Base-by-base conservation (phyloP, 2,329 filamentous ascomycete species). In the Apiospora malaysiana region DNA sequence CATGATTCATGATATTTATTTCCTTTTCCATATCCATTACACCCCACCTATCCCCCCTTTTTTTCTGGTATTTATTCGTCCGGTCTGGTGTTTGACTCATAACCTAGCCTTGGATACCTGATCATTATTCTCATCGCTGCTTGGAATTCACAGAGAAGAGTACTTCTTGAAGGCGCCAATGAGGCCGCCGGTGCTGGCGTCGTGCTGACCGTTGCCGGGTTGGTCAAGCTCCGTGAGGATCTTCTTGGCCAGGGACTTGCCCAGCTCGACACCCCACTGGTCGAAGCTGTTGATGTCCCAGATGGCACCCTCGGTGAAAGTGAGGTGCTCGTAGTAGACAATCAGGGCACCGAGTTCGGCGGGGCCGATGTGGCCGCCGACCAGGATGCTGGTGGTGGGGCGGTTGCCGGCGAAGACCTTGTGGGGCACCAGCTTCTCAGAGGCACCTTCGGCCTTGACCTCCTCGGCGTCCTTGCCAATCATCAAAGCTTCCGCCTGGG, bases 271-370 rank as follows among this genome's bases (percentile, higher is more conserved):
- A 85, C 96, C 96, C 96, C 96, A 99, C 88, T 99, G 96, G 85
- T 99, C 96, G 81, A 98, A 99, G 79, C 92, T 94, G 90, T 99
- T 99, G 88, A 99, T 97, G 86, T 98, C 97, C 96, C 96, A 99
- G 81, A 99, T 88, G 69, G 95, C 95, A 78, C 96, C 96, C 86
- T 99, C 96, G 47, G 94, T 97, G 83, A 99, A 99, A 70, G 96
- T 98, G 73, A 98, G 85, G 85, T 99, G 96, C 88, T 99, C 96
- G 84, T 99, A 99, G 89, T 98, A 99, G 75, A 94, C 95, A 78
- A 99, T 99, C 77, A 99, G 85, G 4, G 96, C 95, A 80, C 96
- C 96, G 66, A 99, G 90, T 78, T 97, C 94, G 59, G 92, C 94
- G 10, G 96, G 96, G 23, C 96, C 97, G 81, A 99, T 98, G 86